Evolutionary conservation across 495 filamentous ascomycete genomes (phyloP).

Genomic region (Chaetomium cochliodes): DNA sequence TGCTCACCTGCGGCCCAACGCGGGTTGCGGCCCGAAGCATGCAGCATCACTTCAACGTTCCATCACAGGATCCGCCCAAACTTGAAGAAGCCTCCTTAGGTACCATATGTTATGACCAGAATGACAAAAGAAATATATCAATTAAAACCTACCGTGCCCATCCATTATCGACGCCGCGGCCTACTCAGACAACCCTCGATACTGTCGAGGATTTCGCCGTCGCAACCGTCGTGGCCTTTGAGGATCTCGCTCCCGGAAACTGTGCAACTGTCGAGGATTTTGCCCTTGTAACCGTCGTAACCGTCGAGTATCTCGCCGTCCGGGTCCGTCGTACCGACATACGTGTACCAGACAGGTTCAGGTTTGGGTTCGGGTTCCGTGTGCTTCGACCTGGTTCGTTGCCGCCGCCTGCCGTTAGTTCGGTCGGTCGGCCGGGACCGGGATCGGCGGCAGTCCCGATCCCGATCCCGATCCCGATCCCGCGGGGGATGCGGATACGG

Average conservation of each 20-base stretch:
- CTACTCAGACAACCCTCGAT: background rate
- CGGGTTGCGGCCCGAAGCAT: slow-evolving; percentile 6
- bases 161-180: background rate
- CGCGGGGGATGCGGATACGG: too few species aligned
- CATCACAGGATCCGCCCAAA: background rate
- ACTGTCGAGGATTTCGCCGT: slow-evolving; percentile 10
- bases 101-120: background rate
- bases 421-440: background rate
- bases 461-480: too few species aligned
- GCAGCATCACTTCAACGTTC: background rate
- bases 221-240: too few species aligned
- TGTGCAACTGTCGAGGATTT: too few species aligned
- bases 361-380: too few species aligned
- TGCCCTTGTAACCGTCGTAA: too few species aligned
- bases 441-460: too few species aligned
- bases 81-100: background rate
- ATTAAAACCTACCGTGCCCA: background rate
- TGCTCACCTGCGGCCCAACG: slow-evolving; percentile 11
- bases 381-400: background rate
- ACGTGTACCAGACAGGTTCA: background rate
- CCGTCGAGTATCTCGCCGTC: slow-evolving; percentile 13
- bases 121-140: background rate
- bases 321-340: slow-evolving; percentile 8
- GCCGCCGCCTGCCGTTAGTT: background rate
- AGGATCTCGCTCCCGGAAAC: too few species aligned